phyloP scores from a whole-genome alignment of 768 basidiomycete genomes.

The Atractiella rhizophila region DNA sequence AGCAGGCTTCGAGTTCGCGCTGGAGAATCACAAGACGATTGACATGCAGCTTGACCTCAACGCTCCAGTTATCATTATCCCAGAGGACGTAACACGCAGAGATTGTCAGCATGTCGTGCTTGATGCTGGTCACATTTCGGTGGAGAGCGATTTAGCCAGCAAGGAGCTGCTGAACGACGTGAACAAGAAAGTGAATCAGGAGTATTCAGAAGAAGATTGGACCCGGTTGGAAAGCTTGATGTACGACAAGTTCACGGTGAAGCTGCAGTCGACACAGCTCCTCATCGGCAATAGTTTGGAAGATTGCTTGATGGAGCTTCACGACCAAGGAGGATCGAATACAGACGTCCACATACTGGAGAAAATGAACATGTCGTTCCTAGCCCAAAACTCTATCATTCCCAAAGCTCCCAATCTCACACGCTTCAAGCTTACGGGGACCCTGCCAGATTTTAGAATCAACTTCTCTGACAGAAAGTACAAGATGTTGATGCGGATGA shows the following conservation, averaged over 20 bases:
- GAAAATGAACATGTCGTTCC: slow-evolving; percentile 65
- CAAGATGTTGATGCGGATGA: slow-evolving; percentile 66
- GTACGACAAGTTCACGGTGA: slow-evolving; percentile 73
- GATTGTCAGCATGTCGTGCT: slow-evolving; percentile 65
- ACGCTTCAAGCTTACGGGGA: slow-evolving; percentile 70
- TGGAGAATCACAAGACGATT: slow-evolving; percentile 80
- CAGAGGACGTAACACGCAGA: slow-evolving; percentile 58
- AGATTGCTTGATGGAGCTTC: slow-evolving; percentile 54
- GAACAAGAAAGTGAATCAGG: slow-evolving; percentile 52
- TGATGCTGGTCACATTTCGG: slow-evolving; percentile 87
- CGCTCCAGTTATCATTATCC: slow-evolving; percentile 58
- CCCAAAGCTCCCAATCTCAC: slow-evolving; percentile 55
- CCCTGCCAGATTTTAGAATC: slow-evolving; percentile 58
- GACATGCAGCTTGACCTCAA: slow-evolving; percentile 93
- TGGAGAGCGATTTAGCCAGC: slow-evolving; percentile 57
- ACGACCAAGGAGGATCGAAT: slow-evolving; percentile 22
- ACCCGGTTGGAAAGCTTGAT: slow-evolving; percentile 62
- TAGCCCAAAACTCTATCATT: slow-evolving; percentile 78
- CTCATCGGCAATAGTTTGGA: slow-evolving; percentile 63
- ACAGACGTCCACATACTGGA: slow-evolving; percentile 63
- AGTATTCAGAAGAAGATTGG: slow-evolving; percentile 71
- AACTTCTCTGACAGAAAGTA: slow-evolving; percentile 81
- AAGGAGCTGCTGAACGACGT: slow-evolving; percentile 54
- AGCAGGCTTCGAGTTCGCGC: slow-evolving; percentile 72
- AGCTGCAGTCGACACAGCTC: slow-evolving; percentile 73